A percentile compares a stretch with the other conserved stretches of the same genome.
These are phyloP conservation scores for Hydnum rufescens DNA, from an alignment of 768 basidiomycete genomes.

Conservation along the genomic window DNA sequence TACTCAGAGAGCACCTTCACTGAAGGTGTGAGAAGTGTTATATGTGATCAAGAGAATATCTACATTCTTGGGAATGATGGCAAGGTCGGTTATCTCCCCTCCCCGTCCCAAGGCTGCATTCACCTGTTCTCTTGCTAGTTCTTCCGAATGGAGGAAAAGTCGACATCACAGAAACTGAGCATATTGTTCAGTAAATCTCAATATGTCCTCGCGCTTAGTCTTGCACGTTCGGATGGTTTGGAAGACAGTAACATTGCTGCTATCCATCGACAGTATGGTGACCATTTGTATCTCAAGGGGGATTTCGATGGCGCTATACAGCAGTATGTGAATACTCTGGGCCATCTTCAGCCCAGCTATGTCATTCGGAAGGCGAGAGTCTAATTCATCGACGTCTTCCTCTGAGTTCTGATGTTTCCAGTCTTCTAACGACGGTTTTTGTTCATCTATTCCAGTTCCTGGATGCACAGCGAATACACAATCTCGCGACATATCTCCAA, in stretches of 20 bases:
- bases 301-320: conserved; percentile 89
- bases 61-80: conserved; percentile 67
- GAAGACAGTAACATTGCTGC: conserved; percentile 62
- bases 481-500: conserved; percentile 89
- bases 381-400: conserved; percentile 4
- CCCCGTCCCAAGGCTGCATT: background rate
- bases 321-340: conserved; percentile 81
- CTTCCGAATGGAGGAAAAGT: conserved; percentile 49
- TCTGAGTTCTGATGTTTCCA: background rate
- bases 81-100: conserved; percentile 25
- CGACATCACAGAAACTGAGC: conserved; percentile 68
- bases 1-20: conserved; percentile 55
- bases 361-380: conserved; percentile 76
- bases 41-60: conserved; percentile 64
- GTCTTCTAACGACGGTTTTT: no score
- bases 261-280: conserved; percentile 78
- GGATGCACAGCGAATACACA: conserved; percentile 88
- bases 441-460: conserved; percentile 85
- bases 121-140: conserved; percentile 25
- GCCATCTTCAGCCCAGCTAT: conserved; percentile 79
- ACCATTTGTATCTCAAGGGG: conserved; percentile 74
- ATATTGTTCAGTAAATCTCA: conserved; percentile 62
- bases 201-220: conserved; percentile 60
- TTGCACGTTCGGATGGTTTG: conserved; percentile 63
- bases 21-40: conserved; percentile 64